Base-by-base conservation (phyloP, 345 rosid species). In the Arabis alpina region DNA sequence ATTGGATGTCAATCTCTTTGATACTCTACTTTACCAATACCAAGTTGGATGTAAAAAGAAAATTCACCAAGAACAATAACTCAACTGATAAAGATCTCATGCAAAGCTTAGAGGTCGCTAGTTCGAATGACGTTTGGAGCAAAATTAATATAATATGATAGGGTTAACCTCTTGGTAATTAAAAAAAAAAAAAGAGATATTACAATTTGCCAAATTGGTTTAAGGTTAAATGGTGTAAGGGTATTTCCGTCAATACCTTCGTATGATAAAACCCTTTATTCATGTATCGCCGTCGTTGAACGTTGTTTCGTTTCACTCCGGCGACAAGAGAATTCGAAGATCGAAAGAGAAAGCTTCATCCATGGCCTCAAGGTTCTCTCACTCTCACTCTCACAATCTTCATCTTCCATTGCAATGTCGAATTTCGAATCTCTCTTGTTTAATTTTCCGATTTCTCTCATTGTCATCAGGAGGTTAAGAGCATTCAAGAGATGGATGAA, bases 401-500 rank as follows among this genome's bases (percentile, higher is more conserved):
- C 55, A 37, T 56, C 47, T 24, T 5, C 45, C 10, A 54, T 16
- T 42, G 34, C 66, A 13, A 43, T 42, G 62, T 6, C 15, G 42
- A 43, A 28, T 61, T 25, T 55, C 13, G 4, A 27, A 1, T 12
- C 11, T 43, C 36, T 54, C 13, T 3, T 39, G 44, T 63, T 48
- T 11, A 19, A 49, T 28, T 50, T 50, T 58, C 8, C 36, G 37
- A 4, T 25, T 19, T 52, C 8, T 74, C 12, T 49, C 16, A 34
- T 44, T 72, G 15, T 57, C 12, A 71, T 8, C 73, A 83, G 98
- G 86, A 86, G 93, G 41, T 25, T 90, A 80, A 83, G 93, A 74
- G 89, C 87, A 44, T 90, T 93, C 87, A 87, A 83, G 82, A 77
- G 92, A 66, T 93, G 98, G 98, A 93, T 90, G 97, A 83, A 54